phyloP scores from a whole-genome alignment of 441 rosid species.

The Gossypium schwendimanii region DNA sequence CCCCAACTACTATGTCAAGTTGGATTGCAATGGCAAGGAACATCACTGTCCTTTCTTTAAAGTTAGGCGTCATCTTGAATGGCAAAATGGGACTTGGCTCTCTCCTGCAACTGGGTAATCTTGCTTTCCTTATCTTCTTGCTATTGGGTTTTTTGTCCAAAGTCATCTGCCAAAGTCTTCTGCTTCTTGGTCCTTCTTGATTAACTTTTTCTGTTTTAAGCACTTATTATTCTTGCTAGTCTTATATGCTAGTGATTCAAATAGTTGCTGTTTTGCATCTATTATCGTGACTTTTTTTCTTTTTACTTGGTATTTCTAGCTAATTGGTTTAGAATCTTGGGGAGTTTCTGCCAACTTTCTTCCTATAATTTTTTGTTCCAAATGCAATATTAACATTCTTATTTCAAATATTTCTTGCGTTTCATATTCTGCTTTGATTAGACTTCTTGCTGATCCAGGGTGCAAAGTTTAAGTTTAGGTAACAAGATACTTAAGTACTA shows the following conservation, averaged over 20 bases:
- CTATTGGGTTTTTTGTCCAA: background rate
- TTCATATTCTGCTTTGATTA: background rate
- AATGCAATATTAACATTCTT: too few species aligned
- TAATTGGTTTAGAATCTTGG: background rate
- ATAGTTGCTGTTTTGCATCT: background rate
- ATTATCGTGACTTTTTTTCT: background rate
- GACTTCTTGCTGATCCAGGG: background rate
- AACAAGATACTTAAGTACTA: background rate
- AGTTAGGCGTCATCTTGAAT: slow-evolving; percentile 24
- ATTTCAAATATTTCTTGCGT: background rate
- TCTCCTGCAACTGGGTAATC: slow-evolving; percentile 15
- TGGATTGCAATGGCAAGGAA: slow-evolving; percentile 16
- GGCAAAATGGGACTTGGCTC: slow-evolving; percentile 19
- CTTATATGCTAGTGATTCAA: background rate
- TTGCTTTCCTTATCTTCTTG: background rate
- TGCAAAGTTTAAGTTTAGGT: background rate
- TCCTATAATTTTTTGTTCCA: background rate
- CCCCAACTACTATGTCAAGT: slow-evolving; percentile 18
- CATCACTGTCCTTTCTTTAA: slow-evolving; percentile 15
- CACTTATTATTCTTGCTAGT: background rate
- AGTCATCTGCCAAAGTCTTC: background rate
- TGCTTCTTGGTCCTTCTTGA: background rate
- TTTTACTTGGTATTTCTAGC: background rate
- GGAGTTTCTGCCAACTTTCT: background rate
- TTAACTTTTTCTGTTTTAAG: background rate